These are phyloP conservation scores for Aspergillus sclerotioniger DNA, from an alignment of 495 filamentous ascomycete genomes.

Conservation along the genomic window DNA sequence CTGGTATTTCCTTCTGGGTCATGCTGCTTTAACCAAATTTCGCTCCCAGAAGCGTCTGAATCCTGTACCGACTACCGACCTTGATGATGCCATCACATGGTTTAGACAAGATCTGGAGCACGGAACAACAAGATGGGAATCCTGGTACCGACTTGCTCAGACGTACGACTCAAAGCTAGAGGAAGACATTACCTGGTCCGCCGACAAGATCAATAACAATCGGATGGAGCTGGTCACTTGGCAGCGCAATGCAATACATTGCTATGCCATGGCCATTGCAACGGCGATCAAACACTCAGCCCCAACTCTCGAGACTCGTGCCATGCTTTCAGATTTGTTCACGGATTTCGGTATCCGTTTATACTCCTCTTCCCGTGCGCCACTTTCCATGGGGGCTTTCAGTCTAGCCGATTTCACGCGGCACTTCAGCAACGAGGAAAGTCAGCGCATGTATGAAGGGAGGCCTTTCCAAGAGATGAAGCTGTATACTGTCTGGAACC, in stretches of 20 bases:
- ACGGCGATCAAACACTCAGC: slow-evolving; percentile 63
- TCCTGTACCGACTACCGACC: slow-evolving; percentile 76
- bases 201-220: slow-evolving; percentile 91
- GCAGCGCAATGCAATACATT: slow-evolving; percentile 85
- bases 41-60: slow-evolving; percentile 77
- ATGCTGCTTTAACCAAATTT: slow-evolving; percentile 84
- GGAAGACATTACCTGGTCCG: slow-evolving; percentile 89
- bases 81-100: slow-evolving; percentile 78
- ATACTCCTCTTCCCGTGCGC: slow-evolving; percentile 87
- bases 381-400: slow-evolving; percentile 87
- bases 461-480: slow-evolving; percentile 70
- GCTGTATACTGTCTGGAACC: slow-evolving; percentile 79
- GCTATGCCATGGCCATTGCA: slow-evolving; percentile 87
- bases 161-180: slow-evolving; percentile 89
- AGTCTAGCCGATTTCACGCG: slow-evolving; percentile 70
- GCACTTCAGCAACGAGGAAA: slow-evolving; percentile 66
- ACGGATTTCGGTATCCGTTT: slow-evolving; percentile 85
- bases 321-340: slow-evolving; percentile 78
- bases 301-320: slow-evolving; percentile 56
- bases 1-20: slow-evolving; percentile 90
- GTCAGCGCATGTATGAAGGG: slow-evolving; percentile 70
- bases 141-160: slow-evolving; percentile 93
- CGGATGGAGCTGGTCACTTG: slow-evolving; percentile 67
- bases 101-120: slow-evolving; percentile 85
- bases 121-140: slow-evolving; percentile 83